Percentiles rank a stretch among this genome's conserved stretches.
These are phyloP conservation scores for Pseudocercospora fuligena DNA, from an alignment of 2,329 filamentous ascomycete species.

Conservation along the genomic window DNA sequence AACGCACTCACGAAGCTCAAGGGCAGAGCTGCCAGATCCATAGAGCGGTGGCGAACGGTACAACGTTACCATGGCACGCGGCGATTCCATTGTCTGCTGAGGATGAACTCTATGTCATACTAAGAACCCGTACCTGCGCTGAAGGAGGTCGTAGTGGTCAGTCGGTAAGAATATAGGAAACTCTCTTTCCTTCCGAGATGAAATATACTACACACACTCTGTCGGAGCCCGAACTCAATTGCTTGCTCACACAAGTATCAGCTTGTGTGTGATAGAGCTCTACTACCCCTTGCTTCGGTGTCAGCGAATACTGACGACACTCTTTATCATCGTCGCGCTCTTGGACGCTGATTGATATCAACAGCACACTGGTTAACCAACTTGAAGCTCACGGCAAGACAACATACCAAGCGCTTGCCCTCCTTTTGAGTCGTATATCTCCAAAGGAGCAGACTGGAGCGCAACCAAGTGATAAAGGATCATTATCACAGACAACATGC, in stretches of 20 bases:
- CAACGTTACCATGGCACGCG: slow-evolving; percentile 24
- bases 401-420: background rate
- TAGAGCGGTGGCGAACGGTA: slow-evolving; percentile 14
- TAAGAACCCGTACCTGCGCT: background rate
- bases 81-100: slow-evolving; percentile 8
- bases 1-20: background rate
- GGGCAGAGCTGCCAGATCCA: background rate
- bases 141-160: slow-evolving; percentile 6
- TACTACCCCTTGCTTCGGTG: slow-evolving; percentile 18
- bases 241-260: slow-evolving; percentile 6
- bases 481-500: slow-evolving; percentile 16
- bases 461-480: background rate
- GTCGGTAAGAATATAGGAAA: slow-evolving; percentile 13
- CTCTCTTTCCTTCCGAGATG: slow-evolving; percentile 8
- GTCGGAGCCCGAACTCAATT: slow-evolving; percentile 7
- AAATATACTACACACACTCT: background rate
- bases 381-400: too few relatives aligned
- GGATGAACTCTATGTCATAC: slow-evolving; percentile 11
- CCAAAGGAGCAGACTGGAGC: too few relatives aligned
- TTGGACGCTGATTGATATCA: background rate
- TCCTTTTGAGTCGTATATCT: too few relatives aligned
- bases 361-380: background rate
- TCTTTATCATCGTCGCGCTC: slow-evolving; percentile 11
- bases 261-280: background rate
- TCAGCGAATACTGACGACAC: slow-evolving; percentile 16